Percentiles rank a stretch among this genome's conserved stretches.
Evolutionary conservation across 1,284 basidiomycete genomes (phyloP).

Genomic region (Papiliotrema terrestris): DNA sequence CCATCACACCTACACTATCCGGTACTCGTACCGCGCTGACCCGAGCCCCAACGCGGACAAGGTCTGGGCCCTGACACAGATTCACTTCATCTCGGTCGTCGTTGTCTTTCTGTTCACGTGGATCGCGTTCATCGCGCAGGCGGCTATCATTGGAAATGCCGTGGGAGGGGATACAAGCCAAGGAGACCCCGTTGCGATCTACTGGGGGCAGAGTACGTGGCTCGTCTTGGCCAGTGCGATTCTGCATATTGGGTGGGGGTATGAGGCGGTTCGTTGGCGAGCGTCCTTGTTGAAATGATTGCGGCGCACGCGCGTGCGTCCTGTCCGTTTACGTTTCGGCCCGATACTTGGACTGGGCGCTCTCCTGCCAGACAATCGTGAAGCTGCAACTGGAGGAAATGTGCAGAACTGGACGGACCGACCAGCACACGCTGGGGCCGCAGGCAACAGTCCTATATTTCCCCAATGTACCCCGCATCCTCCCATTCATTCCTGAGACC

Average conservation of each 20-base stretch:
- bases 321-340: too few species aligned
- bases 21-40: conserved; percentile 27
- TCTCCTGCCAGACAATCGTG: background rate
- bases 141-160: conserved; percentile 31
- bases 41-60: conserved; percentile 35
- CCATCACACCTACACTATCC: conserved; percentile 34
- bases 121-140: conserved; percentile 34
- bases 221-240: conserved; percentile 32
- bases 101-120: conserved; percentile 37
- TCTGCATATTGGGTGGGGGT: conserved; percentile 37
- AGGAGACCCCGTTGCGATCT: conserved; percentile 18
- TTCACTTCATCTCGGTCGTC: conserved; percentile 31
- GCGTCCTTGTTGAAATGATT: conserved; percentile 12
- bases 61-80: conserved; percentile 24
- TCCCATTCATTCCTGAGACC: too few species aligned
- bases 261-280: conserved; percentile 38
- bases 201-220: conserved; percentile 34
- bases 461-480: too few species aligned
- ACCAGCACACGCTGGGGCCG: too few species aligned
- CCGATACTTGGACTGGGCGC: background rate
- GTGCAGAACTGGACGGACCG: too few species aligned
- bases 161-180: conserved; percentile 5
- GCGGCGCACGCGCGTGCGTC: too few species aligned
- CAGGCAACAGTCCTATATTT: too few species aligned
- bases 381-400: too few species aligned